Base-by-base conservation (phyloP, 352 stramenopile genomes). In the Chrysophaeum taylorii region DNA sequence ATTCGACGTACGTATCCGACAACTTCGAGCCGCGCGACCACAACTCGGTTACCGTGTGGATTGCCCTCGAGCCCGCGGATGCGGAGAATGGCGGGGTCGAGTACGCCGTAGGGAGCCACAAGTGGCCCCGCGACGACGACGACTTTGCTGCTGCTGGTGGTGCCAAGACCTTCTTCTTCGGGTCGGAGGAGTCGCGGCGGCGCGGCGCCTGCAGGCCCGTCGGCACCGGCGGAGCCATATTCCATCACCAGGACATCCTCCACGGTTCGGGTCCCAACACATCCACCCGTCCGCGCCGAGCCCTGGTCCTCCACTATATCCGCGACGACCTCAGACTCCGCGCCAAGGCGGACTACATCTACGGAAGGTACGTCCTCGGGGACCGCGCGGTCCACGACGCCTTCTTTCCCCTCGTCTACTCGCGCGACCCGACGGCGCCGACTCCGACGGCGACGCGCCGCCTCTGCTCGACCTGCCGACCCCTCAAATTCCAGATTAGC, bases 1-100 rank as follows among this genome's bases (percentile, higher is more conserved):
- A 87, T 70, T 53, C 60, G 5, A 72, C 76, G 0, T 87, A 87
- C 70, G 85, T 87, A 45, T 79, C 72, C 14, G 66, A 67, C 14
- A 69, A 87, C 23, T 87, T 87, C 69, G 12, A 42, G 38, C 75
- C 78, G n/a, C 62, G 73, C 33, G 70, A 81, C 0, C 73, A 82
- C 50, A 84, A 82, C 68, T 78, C 71, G 2, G 67, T 84, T 31
- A 87, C 80, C 35, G 50, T 87, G 18, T 87, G 81, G 81, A 84
- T 87, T 31, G 79, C 78, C 2, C 70, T 85, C 21, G 80, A 86
- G 68, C 77, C 84, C 61, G 77, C 73, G 23, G 73, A 82, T 35
- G 41, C 78, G 67, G 74, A 81, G 39, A 83, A 73, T 45, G 81
- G 81, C 39, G 77, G 78, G 50, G 45, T 83, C 16, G 73, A 83